Percentiles rank a stretch among this genome's conserved stretches.
Conservation (phyloP, 352 stramenopile species). For the Pythium brachiatum region DNA sequence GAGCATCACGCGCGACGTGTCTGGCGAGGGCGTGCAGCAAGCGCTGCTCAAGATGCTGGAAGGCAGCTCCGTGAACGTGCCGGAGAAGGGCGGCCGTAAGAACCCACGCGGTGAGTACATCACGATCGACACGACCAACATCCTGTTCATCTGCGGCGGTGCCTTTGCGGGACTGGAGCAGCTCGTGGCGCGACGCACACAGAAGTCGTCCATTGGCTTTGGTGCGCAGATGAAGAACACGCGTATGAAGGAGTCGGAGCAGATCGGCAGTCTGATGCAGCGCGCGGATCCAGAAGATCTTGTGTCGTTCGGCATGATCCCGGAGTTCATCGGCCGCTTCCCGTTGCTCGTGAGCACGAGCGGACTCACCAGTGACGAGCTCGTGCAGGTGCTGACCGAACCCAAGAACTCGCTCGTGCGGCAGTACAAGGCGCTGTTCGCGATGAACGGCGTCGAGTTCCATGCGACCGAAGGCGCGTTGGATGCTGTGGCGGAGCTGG, state of each 20-base stretch:
- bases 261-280: slow-evolving; percentile 91
- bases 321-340: slow-evolving; percentile 98
- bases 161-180: slow-evolving; percentile 96
- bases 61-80: slow-evolving; percentile 96
- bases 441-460: slow-evolving; percentile 95
- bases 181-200: slow-evolving; percentile 92
- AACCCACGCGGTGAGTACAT: slow-evolving; percentile 96
- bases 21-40: slow-evolving; percentile 98
- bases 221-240: slow-evolving; percentile 91
- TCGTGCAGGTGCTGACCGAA: slow-evolving; percentile 96
- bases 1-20: slow-evolving; percentile 97
- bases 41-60: slow-evolving; percentile 99
- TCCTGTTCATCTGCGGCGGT: slow-evolving; percentile 98
- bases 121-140: slow-evolving; percentile 98
- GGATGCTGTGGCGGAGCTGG: slow-evolving; percentile 92
- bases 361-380: slow-evolving; percentile 87
- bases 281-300: slow-evolving; percentile 95
- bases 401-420: slow-evolving; percentile 97
- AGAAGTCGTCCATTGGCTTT: slow-evolving; percentile 96
- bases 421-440: slow-evolving; percentile 97
- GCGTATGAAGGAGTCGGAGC: slow-evolving; percentile 64
- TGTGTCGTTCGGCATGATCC: slow-evolving; percentile 96
- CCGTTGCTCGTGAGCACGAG: slow-evolving; percentile 95
- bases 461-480: slow-evolving; percentile 94
- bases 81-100: slow-evolving; percentile 96